phyloP scores from a whole-genome alignment of 257 asterid species.

The Coffea eugenioides region DNA sequence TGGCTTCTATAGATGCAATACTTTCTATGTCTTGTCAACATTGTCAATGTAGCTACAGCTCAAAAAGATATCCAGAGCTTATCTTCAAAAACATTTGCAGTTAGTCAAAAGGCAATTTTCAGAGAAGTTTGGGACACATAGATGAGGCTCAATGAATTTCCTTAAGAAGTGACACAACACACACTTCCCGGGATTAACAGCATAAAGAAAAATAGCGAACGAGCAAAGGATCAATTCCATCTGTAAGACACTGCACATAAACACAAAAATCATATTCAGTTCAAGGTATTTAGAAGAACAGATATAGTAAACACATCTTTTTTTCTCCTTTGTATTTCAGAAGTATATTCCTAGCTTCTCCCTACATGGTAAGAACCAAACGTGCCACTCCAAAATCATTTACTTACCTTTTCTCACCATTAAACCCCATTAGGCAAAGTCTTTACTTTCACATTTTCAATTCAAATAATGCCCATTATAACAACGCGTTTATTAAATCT shows the following conservation, averaged over 20 bases:
- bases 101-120: neutral
- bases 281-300: neutral
- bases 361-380: neutral
- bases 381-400: neutral
- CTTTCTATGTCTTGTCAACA: neutral
- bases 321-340: neutral
- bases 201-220: neutral
- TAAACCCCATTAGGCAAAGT: neutral
- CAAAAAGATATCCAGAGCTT: neutral
- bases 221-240: neutral
- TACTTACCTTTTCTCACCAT: neutral
- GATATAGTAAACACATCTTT: neutral
- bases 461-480: neutral
- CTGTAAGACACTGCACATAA: neutral
- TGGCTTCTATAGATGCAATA: neutral
- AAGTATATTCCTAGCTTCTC: neutral
- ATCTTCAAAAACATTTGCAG: neutral
- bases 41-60: neutral
- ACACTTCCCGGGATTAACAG: neutral
- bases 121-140: neutral
- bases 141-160: neutral
- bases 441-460: neutral
- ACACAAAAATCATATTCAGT: neutral
- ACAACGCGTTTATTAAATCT: neutral
- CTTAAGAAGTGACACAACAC: neutral